phyloP scores from a whole-genome alignment of 495 filamentous ascomycete species.

The Darksidea phi region DNA sequence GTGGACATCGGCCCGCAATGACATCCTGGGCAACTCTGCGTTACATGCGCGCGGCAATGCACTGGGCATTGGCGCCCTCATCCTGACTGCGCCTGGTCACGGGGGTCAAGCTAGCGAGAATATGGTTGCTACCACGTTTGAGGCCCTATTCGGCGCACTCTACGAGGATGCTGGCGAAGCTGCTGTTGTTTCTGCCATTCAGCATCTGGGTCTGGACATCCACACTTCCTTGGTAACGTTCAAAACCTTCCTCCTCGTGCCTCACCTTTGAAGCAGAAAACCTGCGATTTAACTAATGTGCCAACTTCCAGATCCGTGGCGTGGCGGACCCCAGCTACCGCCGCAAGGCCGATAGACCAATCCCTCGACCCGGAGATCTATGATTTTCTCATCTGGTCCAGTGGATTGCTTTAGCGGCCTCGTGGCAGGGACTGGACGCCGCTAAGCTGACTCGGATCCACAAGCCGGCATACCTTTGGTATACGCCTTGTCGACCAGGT shows the following conservation, averaged over 20 bases:
- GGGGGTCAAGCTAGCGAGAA: not conserved
- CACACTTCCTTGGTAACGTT: not conserved
- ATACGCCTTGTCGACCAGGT: too few relatives aligned
- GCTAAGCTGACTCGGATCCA: too few relatives aligned
- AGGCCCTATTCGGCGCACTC: not conserved
- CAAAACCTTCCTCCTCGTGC: not conserved
- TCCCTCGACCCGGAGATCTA: too few relatives aligned
- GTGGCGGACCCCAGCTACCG: too few relatives aligned
- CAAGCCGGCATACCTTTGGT: too few relatives aligned
- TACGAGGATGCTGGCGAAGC: not conserved
- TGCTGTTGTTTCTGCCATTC: not conserved
- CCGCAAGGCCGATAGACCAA: too few relatives aligned
- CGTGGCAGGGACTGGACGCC: too few relatives aligned
- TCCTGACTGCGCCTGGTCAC: not conserved
- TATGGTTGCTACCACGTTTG: constrained; percentile 1
- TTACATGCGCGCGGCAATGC: too few relatives aligned
- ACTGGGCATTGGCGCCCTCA: not conserved
- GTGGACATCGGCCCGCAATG: too few relatives aligned
- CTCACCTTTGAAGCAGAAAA: not conserved
- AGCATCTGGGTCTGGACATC: not conserved
- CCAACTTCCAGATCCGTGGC: not conserved
- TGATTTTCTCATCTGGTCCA: too few relatives aligned
- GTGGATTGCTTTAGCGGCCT: too few relatives aligned
- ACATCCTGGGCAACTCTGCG: too few relatives aligned
- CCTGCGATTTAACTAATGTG: constrained; percentile 7